These are phyloP conservation scores for Zymoseptoria tritici DNA, from an alignment of 2,329 filamentous ascomycete genomes.

Conservation along the genomic window DNA sequence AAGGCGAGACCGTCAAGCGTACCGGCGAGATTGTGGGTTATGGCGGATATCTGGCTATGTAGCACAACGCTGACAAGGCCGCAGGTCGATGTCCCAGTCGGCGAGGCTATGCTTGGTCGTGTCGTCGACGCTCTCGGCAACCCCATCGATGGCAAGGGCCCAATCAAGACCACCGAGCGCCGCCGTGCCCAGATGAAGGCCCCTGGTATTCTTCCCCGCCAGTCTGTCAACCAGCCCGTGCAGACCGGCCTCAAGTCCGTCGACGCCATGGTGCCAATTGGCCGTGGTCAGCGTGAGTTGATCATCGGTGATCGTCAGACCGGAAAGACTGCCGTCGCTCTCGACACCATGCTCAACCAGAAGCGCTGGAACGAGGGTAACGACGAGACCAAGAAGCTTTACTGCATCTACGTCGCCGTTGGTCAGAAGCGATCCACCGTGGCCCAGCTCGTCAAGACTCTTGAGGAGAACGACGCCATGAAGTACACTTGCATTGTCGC, in stretches of 20 bases:
- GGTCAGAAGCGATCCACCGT: constrained; percentile 99
- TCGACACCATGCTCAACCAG: constrained; percentile 98
- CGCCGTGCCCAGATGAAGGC: constrained; percentile 98
- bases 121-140: constrained; percentile 97
- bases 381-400: constrained; percentile 97
- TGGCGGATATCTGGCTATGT: neutral
- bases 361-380: constrained; percentile 86
- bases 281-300: constrained; percentile 99
- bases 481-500: constrained; percentile 94
- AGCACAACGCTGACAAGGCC: constrained; percentile 10
- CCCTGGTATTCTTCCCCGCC: constrained; percentile 93
- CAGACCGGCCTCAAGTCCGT: constrained; percentile 99
- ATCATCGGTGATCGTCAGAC: constrained; percentile 99
- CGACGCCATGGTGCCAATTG: constrained; percentile 99
- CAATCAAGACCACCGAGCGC: constrained; percentile 83
- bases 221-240: constrained; percentile 95
- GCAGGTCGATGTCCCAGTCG: constrained; percentile 94
- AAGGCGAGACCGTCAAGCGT: constrained; percentile 99
- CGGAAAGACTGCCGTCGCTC: constrained; percentile 97
- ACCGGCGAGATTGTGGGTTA: constrained; percentile 92
- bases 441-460: constrained; percentile 97
- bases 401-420: constrained; percentile 98
- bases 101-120: constrained; percentile 87
- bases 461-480: constrained; percentile 99
- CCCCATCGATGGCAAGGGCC: constrained; percentile 99